These are phyloP conservation scores for Tuber umbilicatum DNA, from an alignment of 495 filamentous ascomycete genomes.

Conservation along the genomic window DNA sequence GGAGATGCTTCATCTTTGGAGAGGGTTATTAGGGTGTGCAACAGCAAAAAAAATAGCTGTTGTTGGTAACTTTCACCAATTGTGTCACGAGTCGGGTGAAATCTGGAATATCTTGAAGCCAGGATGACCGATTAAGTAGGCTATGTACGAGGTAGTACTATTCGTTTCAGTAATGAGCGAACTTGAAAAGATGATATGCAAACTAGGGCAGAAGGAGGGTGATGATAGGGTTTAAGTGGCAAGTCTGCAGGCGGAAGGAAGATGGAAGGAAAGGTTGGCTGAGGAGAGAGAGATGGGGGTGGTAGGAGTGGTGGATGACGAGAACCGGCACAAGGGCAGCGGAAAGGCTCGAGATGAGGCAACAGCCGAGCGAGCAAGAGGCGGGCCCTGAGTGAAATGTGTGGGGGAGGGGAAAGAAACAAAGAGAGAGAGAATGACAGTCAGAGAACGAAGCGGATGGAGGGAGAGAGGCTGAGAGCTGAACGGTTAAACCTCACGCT, in stretches of 20 bases:
- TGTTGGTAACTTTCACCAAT: not conserved
- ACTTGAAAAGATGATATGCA: not conserved
- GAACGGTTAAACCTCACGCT: not conserved
- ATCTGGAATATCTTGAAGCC: not conserved
- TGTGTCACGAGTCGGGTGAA: not conserved
- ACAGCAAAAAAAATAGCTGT: slow-evolving; percentile 11
- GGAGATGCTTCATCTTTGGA: slow-evolving; percentile 31
- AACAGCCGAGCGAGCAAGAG: slow-evolving; percentile 10
- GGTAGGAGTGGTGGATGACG: not conserved
- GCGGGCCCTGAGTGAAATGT: slow-evolving; percentile 10
- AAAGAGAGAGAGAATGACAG: slow-evolving; percentile 15
- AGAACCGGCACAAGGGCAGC: not conserved
- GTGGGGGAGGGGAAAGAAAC: slow-evolving; percentile 10
- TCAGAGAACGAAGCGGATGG: slow-evolving; percentile 13
- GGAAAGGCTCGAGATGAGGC: not conserved
- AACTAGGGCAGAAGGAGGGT: not conserved
- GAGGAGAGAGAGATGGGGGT: slow-evolving; percentile 2
- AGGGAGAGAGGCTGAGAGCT: not conserved
- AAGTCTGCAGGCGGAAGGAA: slow-evolving; percentile 1
- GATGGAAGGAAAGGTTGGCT: slow-evolving; percentile 3
- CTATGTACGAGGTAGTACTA: not conserved
- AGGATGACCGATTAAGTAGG: not conserved
- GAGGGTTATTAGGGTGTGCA: slow-evolving; percentile 7
- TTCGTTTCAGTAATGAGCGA: not conserved
- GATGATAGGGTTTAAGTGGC: not conserved